Conservation (phyloP, 495 filamentous ascomycete species). For the Penicillium ucsense region DNA sequence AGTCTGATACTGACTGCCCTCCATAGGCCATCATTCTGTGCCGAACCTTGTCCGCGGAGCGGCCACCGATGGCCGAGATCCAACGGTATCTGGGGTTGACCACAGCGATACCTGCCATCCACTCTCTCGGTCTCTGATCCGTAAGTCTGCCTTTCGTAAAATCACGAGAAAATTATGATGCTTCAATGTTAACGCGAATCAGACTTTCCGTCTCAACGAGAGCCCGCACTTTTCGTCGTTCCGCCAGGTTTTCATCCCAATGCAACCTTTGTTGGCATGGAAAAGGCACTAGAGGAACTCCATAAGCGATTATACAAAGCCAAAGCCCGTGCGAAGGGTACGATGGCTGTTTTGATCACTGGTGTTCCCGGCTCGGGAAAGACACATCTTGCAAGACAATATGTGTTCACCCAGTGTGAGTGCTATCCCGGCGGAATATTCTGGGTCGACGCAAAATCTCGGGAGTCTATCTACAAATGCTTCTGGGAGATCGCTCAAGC, state of each 20-base stretch:
- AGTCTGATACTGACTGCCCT: slow-evolving; percentile 24
- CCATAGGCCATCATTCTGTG: slow-evolving; percentile 14
- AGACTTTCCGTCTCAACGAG: slow-evolving; percentile 6
- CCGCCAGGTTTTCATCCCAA: slow-evolving; percentile 73
- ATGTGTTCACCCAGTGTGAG: slow-evolving; percentile 57
- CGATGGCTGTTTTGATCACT: slow-evolving; percentile 59
- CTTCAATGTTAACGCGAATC: not conserved
- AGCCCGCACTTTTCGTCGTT: slow-evolving; percentile 47
- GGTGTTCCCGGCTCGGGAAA: slow-evolving; percentile 73
- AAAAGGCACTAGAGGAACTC: slow-evolving; percentile 57
- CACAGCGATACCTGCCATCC: slow-evolving; percentile 11
- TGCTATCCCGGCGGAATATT: slow-evolving; percentile 69
- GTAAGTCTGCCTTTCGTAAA: not conserved
- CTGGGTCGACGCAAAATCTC: slow-evolving; percentile 65
- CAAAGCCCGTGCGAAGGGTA: slow-evolving; percentile 50
- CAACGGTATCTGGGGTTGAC: slow-evolving; percentile 16
- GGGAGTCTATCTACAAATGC: slow-evolving; percentile 51
- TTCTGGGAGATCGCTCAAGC: slow-evolving; percentile 70
- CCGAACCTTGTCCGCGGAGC: slow-evolving; percentile 7
- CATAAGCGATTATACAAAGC: slow-evolving; percentile 58
- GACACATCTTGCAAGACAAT: slow-evolving; percentile 72
- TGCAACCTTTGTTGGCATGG: slow-evolving; percentile 63
- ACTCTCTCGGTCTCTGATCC: slow-evolving; percentile 9
- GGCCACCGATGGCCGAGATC: slow-evolving; percentile 16
- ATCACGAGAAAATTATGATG: no score